Conservation (phyloP, 2,329 filamentous ascomycete species). For the Aspergillus pseudoglaucus region DNA sequence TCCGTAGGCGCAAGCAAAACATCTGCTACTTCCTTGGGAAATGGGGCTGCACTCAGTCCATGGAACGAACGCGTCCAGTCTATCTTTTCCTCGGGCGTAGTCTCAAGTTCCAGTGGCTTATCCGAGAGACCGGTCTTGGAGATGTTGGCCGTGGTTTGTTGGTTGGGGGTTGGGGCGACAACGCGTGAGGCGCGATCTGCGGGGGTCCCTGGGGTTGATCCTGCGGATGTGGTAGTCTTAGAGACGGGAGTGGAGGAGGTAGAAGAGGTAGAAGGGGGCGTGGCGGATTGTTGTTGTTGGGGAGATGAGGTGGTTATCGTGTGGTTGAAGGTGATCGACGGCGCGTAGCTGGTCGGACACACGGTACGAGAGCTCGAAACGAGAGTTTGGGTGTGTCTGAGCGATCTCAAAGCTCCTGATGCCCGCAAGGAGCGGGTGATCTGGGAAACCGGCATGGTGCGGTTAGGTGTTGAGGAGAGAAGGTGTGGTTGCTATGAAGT, state of each 20-base stretch:
- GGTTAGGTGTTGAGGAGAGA: neutral
- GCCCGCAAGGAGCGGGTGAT: constrained; percentile 15
- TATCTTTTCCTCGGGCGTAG: constrained; percentile 41
- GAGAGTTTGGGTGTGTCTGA: neutral
- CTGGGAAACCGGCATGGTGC: constrained; percentile 16
- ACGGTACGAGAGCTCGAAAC: neutral
- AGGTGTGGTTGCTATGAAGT: constrained; percentile 4
- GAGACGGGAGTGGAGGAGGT: neutral
- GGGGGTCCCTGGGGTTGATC: constrained; percentile 4
- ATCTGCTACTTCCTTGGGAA: constrained; percentile 61
- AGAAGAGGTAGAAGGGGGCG: constrained; percentile 4
- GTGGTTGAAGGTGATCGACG: constrained; percentile 7
- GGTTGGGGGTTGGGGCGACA: constrained; percentile 18
- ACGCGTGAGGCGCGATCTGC: constrained; percentile 11
- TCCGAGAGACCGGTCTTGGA: constrained; percentile 33
- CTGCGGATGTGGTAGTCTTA: neutral
- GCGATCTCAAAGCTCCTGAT: constrained; percentile 8
- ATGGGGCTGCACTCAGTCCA: constrained; percentile 65
- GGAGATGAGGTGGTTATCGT: constrained; percentile 4
- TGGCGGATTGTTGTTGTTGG: constrained; percentile 5
- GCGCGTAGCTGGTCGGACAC: neutral
- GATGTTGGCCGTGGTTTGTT: constrained; percentile 31
- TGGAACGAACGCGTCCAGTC: constrained; percentile 84
- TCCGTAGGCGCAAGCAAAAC: constrained; percentile 63
- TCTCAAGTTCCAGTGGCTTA: constrained; percentile 26